A percentile compares a stretch with the other conserved stretches of the same genome.
These are phyloP conservation scores for Colletotrichum filicis DNA, from an alignment of 2,329 filamentous ascomycete species.

Conservation along the genomic window DNA sequence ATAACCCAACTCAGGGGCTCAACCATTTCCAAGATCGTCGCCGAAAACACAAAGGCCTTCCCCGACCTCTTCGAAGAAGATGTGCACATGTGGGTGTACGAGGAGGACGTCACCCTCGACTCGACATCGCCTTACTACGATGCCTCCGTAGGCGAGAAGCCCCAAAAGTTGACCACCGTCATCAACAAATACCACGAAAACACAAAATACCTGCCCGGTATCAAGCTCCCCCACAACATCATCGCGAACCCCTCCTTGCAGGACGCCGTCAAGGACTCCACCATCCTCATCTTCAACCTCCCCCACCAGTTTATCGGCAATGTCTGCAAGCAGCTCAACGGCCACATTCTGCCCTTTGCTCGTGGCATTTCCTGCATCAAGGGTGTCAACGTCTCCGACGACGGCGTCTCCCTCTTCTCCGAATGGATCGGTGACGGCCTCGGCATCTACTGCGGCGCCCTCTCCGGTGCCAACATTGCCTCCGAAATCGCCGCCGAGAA, in stretches of 20 bases:
- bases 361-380: conserved; percentile 98
- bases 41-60: conserved; percentile 87
- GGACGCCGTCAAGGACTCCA: conserved; percentile 84
- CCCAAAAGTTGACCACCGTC: conserved; percentile 88
- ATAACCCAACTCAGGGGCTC: conserved; percentile 75
- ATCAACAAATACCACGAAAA: conserved; percentile 97
- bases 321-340: conserved; percentile 85
- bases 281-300: conserved; percentile 95
- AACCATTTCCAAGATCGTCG: conserved; percentile 96
- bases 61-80: conserved; percentile 85
- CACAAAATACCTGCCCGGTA: conserved; percentile 95
- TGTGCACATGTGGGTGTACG: conserved; percentile 99
- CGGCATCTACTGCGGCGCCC: conserved; percentile 94
- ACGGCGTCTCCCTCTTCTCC: conserved; percentile 89
- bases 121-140: conserved; percentile 80
- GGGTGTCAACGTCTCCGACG: conserved; percentile 91
- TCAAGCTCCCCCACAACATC: conserved; percentile 84
- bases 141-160: conserved; percentile 67
- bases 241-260: conserved; percentile 84
- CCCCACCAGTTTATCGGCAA: conserved; percentile 95
- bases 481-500: conserved; percentile 95
- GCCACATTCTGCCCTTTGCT: conserved; percentile 90
- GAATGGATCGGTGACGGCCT: conserved; percentile 93
- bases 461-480: conserved; percentile 96
- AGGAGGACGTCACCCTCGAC: conserved; percentile 85